A percentile compares a stretch with the other conserved stretches of the same genome.
These are phyloP conservation scores for Penicillium verhagenii DNA, from an alignment of 495 filamentous ascomycete genomes.

Conservation along the genomic window DNA sequence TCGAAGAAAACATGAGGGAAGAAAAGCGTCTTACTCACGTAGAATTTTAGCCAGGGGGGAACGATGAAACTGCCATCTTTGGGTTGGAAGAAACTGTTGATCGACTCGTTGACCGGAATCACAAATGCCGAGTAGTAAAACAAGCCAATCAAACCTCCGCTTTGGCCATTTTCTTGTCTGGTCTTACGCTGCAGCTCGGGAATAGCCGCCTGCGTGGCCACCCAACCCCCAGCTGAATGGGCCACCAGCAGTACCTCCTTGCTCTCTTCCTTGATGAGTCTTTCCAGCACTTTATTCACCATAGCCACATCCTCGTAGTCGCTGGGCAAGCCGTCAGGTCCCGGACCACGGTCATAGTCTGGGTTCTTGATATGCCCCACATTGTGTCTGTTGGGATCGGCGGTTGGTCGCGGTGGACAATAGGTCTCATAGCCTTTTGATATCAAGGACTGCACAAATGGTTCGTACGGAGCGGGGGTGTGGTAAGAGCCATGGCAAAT, in stretches of 20 bases:
- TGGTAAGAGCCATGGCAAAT: slow-evolving; percentile 39
- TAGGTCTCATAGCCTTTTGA: slow-evolving; percentile 25
- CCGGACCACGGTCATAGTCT: slow-evolving; percentile 19
- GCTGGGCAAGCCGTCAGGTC: background rate
- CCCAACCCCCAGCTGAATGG: slow-evolving; percentile 37
- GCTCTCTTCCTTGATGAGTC: slow-evolving; percentile 22
- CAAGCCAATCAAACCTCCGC: slow-evolving; percentile 36
- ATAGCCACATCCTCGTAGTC: background rate
- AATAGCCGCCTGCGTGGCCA: slow-evolving; percentile 30
- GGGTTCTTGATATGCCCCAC: slow-evolving; percentile 29
- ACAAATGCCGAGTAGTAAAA: slow-evolving; percentile 34
- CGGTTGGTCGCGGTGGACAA: slow-evolving; percentile 36
- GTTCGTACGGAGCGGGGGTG: slow-evolving; percentile 30
- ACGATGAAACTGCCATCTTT: slow-evolving; percentile 22
- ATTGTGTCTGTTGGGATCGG: slow-evolving; percentile 28
- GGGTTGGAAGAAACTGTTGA: slow-evolving; percentile 27
- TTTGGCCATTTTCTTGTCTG: slow-evolving; percentile 17
- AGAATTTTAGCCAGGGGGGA: slow-evolving; percentile 21
- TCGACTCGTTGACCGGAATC: slow-evolving; percentile 29
- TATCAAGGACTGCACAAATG: slow-evolving; percentile 25
- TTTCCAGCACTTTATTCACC: background rate
- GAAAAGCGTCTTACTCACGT: slow-evolving; percentile 22
- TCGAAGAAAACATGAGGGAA: background rate
- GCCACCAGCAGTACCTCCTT: slow-evolving; percentile 28
- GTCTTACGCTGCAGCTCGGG: slow-evolving; percentile 22